A percentile compares a stretch with the other conserved stretches of the same genome.
Evolutionary conservation across 164 flowering plant genomes (phyloP).

Genomic region (Vitis amurensis): DNA sequence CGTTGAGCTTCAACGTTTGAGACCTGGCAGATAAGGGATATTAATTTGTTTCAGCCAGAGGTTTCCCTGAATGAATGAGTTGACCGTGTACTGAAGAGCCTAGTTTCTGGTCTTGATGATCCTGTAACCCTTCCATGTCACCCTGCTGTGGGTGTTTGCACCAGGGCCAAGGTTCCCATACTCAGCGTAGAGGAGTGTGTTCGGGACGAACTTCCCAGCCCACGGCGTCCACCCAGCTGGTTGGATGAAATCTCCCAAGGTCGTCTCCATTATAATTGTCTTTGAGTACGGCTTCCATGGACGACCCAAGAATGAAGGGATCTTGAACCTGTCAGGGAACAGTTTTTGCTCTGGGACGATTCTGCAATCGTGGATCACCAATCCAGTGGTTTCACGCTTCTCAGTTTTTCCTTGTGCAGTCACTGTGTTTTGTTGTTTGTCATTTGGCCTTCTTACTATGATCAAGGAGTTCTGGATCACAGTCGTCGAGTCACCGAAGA

Average conservation of each 20-base stretch:
- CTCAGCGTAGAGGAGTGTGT: conserved; percentile 39
- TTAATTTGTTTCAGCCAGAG: conserved; percentile 29
- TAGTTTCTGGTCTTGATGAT: conserved; percentile 23
- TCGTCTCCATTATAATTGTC: conserved; percentile 27
- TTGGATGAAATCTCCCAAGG: conserved; percentile 27
- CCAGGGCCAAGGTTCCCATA: conserved; percentile 48
- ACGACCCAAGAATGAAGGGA: conserved; percentile 36
- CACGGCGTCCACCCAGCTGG: conserved; percentile 48
- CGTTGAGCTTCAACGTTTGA: background rate
- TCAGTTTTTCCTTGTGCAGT: conserved; percentile 39
- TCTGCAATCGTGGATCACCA: conserved; percentile 43
- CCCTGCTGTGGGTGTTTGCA: conserved; percentile 28
- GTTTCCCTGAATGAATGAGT: conserved; percentile 30
- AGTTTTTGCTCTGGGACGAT: conserved; percentile 33
- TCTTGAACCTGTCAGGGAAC: conserved; percentile 12
- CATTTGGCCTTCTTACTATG: conserved; percentile 30
- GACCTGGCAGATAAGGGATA: conserved; percentile 25
- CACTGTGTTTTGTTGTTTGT: conserved; percentile 30
- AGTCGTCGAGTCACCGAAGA: conserved; percentile 39
- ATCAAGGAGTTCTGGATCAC: conserved; percentile 49
- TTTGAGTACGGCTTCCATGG: conserved; percentile 44
- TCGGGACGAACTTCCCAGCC: conserved; percentile 26
- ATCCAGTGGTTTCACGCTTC: conserved; percentile 18
- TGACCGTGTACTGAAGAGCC: conserved; percentile 37
- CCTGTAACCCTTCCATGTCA: conserved; percentile 38